phyloP scores from a whole-genome alignment of 2,329 filamentous ascomycete genomes.

The Lachnellula occidentalis region DNA sequence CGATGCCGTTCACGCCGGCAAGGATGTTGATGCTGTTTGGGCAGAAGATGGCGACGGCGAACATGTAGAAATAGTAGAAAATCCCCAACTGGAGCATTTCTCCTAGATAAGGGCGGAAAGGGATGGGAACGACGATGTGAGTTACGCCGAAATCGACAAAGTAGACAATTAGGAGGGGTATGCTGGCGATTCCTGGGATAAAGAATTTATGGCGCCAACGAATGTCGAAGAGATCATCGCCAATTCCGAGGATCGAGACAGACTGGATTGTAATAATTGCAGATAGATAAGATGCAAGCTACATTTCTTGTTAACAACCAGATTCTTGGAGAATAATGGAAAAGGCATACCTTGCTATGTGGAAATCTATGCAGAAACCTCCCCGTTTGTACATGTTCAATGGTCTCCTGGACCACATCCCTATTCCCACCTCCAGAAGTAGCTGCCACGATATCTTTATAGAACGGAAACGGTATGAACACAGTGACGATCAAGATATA shows the following conservation, averaged over 20 bases:
- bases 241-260: slow-evolving; percentile 84
- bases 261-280: slow-evolving; percentile 89
- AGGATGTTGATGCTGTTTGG: slow-evolving; percentile 99
- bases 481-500: slow-evolving; percentile 84
- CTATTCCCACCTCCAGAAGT: slow-evolving; percentile 91
- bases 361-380: slow-evolving; percentile 88
- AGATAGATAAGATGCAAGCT: slow-evolving; percentile 92
- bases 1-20: slow-evolving; percentile 98
- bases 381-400: slow-evolving; percentile 55
- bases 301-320: slow-evolving; percentile 3
- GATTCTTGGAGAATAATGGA: not conserved
- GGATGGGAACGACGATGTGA: slow-evolving; percentile 83
- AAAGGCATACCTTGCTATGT: slow-evolving; percentile 70
- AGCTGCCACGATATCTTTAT: slow-evolving; percentile 93
- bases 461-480: slow-evolving; percentile 96
- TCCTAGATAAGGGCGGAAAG: slow-evolving; percentile 78
- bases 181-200: slow-evolving; percentile 88
- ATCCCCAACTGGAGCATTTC: slow-evolving; percentile 71
- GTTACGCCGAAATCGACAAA: slow-evolving; percentile 98
- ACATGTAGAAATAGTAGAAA: slow-evolving; percentile 96
- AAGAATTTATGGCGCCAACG: slow-evolving; percentile 98
- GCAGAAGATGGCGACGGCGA: slow-evolving; percentile 91
- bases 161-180: slow-evolving; percentile 93
- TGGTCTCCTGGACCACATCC: slow-evolving; percentile 64
- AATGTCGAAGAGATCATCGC: slow-evolving; percentile 96